phyloP scores from a whole-genome alignment of 345 rosid genomes.

The Jatropha curcas region DNA sequence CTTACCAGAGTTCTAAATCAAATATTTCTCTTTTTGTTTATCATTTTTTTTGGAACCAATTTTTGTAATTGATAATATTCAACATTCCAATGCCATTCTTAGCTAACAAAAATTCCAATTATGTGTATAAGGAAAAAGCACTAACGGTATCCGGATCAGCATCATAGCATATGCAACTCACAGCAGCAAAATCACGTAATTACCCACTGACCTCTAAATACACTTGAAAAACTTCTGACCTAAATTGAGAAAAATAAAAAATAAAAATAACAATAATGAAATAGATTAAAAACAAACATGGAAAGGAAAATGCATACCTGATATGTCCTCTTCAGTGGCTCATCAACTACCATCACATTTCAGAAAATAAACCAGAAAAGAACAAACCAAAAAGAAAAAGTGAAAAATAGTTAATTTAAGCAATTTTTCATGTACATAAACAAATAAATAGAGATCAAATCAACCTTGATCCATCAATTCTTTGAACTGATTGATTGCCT shows the following conservation, averaged over 20 bases:
- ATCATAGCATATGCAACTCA: background rate
- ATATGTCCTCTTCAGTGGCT: slow-evolving; percentile 51
- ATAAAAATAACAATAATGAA: slow-evolving; percentile 14
- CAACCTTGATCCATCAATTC: slow-evolving; percentile 57
- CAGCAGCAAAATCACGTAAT: background rate
- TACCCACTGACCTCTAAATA: slow-evolving; percentile 1
- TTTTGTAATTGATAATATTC: background rate
- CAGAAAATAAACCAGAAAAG: background rate
- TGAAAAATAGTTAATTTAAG: background rate
- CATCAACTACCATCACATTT: slow-evolving; percentile 53
- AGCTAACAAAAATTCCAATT: background rate
- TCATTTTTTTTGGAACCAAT: background rate
- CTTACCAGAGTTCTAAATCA: background rate
- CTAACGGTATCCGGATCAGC: slow-evolving; percentile 1
- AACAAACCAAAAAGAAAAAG: background rate
- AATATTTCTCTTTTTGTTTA: background rate
- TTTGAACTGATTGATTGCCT: slow-evolving; percentile 53
- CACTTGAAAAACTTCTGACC: slow-evolving; percentile 3
- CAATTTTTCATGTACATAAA: background rate
- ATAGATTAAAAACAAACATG: background rate
- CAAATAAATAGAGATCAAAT: slow-evolving; percentile 9
- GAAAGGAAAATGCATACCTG: slow-evolving; percentile 43
- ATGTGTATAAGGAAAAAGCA: background rate
- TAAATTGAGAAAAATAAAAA: slow-evolving; percentile 19
- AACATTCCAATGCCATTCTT: background rate